Conservation (phyloP, 2,329 filamentous ascomycete species). For the Myriosclerotinia scirpicola region DNA sequence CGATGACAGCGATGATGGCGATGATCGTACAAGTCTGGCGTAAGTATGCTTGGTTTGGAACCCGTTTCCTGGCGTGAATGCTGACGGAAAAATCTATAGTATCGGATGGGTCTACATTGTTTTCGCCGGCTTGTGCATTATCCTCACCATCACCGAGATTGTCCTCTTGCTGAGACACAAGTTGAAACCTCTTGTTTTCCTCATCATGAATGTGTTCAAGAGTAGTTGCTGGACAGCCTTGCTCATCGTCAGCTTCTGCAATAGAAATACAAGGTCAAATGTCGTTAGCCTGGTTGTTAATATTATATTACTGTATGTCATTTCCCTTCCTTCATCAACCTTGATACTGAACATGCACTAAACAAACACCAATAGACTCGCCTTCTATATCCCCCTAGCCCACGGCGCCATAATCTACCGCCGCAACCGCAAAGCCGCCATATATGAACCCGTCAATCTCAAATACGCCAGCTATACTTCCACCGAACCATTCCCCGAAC, state of each 20-base stretch:
- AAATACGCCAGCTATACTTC: constrained; percentile 4
- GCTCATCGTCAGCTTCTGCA: constrained; percentile 29
- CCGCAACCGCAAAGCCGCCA: constrained; percentile 21
- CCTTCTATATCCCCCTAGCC: constrained; percentile 34
- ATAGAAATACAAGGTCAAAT: constrained; percentile 17
- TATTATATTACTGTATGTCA: constrained; percentile 30
- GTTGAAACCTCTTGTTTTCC: constrained; percentile 32
- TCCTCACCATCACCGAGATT: constrained; percentile 35
- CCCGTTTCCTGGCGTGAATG: too few species aligned
- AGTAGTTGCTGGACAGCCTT: constrained; percentile 28
- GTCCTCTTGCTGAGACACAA: constrained; percentile 32
- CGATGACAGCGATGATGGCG: not conserved
- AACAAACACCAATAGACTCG: constrained; percentile 26
- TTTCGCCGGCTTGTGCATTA: constrained; percentile 25
- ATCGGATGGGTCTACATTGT: constrained; percentile 12
- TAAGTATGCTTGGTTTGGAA: not conserved
- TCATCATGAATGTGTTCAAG: constrained; percentile 34
- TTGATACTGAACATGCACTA: not conserved
- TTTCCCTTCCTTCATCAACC: not conserved
- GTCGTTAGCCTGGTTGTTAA: constrained; percentile 28
- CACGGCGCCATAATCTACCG: constrained; percentile 34
- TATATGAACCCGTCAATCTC: constrained; percentile 13
- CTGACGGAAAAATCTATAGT: constrained; percentile 1
- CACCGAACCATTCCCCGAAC: not conserved
- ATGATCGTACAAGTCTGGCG: not conserved